phyloP scores from a whole-genome alignment of 495 filamentous ascomycete species.

The Aspergillus hancockii region DNA sequence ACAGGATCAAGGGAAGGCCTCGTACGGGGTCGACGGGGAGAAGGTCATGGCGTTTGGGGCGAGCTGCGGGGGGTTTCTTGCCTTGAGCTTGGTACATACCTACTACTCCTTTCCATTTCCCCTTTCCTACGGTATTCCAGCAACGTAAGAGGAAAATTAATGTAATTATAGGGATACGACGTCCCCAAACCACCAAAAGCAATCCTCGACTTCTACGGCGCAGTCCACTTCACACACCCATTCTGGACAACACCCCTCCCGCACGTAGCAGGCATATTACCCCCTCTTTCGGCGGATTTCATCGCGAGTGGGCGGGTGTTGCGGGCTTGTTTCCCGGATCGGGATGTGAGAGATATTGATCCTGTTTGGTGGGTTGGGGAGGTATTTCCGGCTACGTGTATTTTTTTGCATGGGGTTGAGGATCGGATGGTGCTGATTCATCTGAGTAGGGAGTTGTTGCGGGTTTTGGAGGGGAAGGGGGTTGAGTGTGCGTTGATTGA shows the following conservation, averaged over 20 bases:
- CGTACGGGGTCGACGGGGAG: slow-evolving; percentile 26
- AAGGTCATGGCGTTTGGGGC: slow-evolving; percentile 38
- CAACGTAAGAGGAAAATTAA: too few relatives aligned
- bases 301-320: slow-evolving; percentile 32
- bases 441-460: slow-evolving; percentile 28
- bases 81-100: slow-evolving; percentile 30
- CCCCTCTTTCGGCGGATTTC: slow-evolving; percentile 18
- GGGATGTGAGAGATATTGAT: slow-evolving; percentile 25
- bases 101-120: background rate
- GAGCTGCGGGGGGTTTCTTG: slow-evolving; percentile 33
- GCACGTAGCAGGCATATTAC: slow-evolving; percentile 49
- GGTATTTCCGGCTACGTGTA: slow-evolving; percentile 34
- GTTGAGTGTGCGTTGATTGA: slow-evolving; percentile 36
- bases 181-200: slow-evolving; percentile 25
- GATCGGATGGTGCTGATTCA: slow-evolving; percentile 33
- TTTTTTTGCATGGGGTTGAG: slow-evolving; percentile 30
- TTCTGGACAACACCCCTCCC: slow-evolving; percentile 68
- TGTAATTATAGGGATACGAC: slow-evolving; percentile 28
- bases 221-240: slow-evolving; percentile 35
- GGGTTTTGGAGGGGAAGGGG: slow-evolving; percentile 20
- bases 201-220: slow-evolving; percentile 40
- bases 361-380: slow-evolving; percentile 23
- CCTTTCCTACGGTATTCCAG: too few relatives aligned
- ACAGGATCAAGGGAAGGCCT: background rate
- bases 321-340: slow-evolving; percentile 25